Percentiles rank a stretch among this genome's conserved stretches.
Conservation (phyloP, 208 protist genomes). For the Endotrypanum monterogeii region DNA sequence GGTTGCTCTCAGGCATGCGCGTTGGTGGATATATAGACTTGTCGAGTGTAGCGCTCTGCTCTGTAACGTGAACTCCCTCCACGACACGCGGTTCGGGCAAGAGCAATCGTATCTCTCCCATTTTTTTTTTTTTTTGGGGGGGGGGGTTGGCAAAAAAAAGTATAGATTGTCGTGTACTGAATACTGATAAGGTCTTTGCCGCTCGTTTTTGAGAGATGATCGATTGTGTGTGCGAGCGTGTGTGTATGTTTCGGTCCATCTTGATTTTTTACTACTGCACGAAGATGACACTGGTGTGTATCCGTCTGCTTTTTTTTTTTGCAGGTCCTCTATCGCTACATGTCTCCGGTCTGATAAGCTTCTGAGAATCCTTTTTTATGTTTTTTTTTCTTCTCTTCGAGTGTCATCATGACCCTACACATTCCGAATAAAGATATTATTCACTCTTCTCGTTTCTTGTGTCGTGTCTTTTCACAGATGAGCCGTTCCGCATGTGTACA, state of each 20-base stretch:
- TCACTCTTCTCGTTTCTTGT: not conserved
- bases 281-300: not conserved
- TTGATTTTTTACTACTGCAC: not conserved
- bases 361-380: too few relatives aligned
- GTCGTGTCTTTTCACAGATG: not conserved
- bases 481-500: not conserved
- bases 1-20: not conserved
- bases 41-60: too few relatives aligned
- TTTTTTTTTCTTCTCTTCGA: too few relatives aligned
- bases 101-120: too few relatives aligned
- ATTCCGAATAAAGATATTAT: too few relatives aligned
- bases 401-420: too few relatives aligned
- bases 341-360: too few relatives aligned
- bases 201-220: not conserved
- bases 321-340: not conserved
- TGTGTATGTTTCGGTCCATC: not conserved
- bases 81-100: too few relatives aligned
- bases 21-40: too few relatives aligned
- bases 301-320: not conserved
- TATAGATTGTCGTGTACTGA: too few relatives aligned
- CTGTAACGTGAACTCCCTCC: not conserved
- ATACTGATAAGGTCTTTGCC: not conserved
- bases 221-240: not conserved
- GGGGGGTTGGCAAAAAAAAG: too few relatives aligned
- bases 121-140: not conserved